Base-by-base conservation (phyloP, 1,284 basidiomycete genomes). In the Apiotrichum domesticum region DNA sequence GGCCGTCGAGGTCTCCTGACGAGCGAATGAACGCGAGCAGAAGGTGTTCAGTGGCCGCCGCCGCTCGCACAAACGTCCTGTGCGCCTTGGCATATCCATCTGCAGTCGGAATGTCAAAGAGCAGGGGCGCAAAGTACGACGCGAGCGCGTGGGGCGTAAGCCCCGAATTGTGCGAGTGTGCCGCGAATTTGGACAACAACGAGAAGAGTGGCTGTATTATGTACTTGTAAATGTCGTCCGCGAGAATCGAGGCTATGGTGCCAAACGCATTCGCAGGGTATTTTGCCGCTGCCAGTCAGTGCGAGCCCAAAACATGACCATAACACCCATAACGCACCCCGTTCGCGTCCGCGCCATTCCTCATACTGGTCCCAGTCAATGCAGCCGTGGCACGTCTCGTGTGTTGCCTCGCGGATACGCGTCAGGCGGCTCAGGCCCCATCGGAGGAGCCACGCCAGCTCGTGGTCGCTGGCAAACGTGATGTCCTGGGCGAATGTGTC, bases 41-140 rank as follows among this genome's bases (percentile, higher is more conserved):
- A 51, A 96, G 79, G 64, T 96, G 92, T 70, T 96, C 92, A 55
- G 88, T 87, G 1, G 92, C 91, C 42, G 85, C 84, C 2, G 87
- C 85, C 14, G 87, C 80, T 50, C 86, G 85, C 46, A 93, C 84
- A 70, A 91, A 95, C 66, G 85, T 83, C 14, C 83, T 74, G 71
- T 95, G 94, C 2, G 87, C 84, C 65, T 84, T 82, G 56, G 87
- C 85, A 75, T 90, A 90, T 1, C 86, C 80, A 53, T 56, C 47
- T 82, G 81, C 48, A 73, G 70, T 57, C 21, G 74, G 68, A 15
- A 77, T 79, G 46, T 83, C 81, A 64, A 95, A 94, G 43, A 96
- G 75, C 32, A 88, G 80, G 5, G 87, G 88, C 0, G 87, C 88
- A 73, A 94, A 94, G n/a, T 91, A 81, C n/a, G 88, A 85, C 0